Conservation (phyloP, 164 flowering plant species). For the Dillenia turbinata region DNA sequence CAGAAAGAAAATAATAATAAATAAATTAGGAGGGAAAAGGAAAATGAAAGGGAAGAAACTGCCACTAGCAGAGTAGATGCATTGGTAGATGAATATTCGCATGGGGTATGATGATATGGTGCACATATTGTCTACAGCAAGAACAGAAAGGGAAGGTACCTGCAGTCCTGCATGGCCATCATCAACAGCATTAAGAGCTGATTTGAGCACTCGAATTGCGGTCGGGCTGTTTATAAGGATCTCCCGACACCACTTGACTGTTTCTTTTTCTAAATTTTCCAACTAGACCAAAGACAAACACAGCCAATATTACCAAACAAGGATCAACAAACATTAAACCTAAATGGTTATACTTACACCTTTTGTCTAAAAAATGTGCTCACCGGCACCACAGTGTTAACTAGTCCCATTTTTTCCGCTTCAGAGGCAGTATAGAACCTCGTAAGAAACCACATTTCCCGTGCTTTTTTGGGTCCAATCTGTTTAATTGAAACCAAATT, state of each 20-base stretch:
- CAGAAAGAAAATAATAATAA: background rate
- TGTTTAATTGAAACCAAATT: constrained; percentile 17
- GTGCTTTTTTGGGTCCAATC: constrained; percentile 96
- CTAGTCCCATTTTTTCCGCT: constrained; percentile 96
- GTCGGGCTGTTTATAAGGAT: constrained; percentile 88
- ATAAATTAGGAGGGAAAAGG: too few relatives aligned
- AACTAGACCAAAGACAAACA: constrained; percentile 32
- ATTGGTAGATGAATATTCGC: too few relatives aligned
- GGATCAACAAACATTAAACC: background rate
- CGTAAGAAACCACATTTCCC: constrained; percentile 91
- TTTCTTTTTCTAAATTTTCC: constrained; percentile 76
- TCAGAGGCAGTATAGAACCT: constrained; percentile 77
- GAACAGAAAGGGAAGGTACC: constrained; percentile 29
- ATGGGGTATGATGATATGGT: too few relatives aligned
- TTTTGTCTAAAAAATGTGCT: constrained; percentile 22
- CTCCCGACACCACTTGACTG: constrained; percentile 92
- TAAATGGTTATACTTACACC: too few relatives aligned
- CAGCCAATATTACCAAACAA: constrained; percentile 1
- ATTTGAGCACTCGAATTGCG: constrained; percentile 80
- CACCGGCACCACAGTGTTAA: constrained; percentile 87
- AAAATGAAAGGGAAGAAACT: too few relatives aligned
- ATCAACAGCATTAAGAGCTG: constrained; percentile 92
- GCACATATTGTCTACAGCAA: too few relatives aligned
- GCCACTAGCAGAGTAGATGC: too few relatives aligned
- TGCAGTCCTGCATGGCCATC: constrained; percentile 98